phyloP scores from a whole-genome alignment of 176 grass and related monocot species.

The Pontederia crassipes region DNA sequence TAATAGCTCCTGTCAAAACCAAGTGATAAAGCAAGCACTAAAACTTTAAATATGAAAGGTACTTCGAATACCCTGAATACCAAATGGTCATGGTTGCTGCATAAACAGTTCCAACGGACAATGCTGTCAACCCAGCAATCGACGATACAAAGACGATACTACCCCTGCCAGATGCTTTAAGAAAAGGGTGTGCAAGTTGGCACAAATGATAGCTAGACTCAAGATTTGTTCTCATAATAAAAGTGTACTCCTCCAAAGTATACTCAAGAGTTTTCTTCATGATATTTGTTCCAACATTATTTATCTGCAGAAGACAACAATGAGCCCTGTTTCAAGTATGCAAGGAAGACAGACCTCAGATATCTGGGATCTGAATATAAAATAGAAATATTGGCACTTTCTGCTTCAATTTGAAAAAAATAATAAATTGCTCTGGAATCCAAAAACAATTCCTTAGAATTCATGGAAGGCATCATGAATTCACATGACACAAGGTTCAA shows the following conservation, averaged over 20 bases:
- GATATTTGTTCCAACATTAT: constrained; percentile 77
- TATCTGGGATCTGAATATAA: neutral
- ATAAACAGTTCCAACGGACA: constrained; percentile 46
- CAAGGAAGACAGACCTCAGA: neutral
- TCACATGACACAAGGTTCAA: too few relatives aligned
- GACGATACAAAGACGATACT: constrained; percentile 86
- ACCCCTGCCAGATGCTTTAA: constrained; percentile 52
- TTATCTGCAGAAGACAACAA: constrained; percentile 33
- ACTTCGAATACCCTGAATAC: neutral
- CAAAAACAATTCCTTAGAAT: too few relatives aligned
- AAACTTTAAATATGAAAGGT: neutral
- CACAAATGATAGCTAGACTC: constrained; percentile 76
- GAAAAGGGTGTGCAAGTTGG: constrained; percentile 80
- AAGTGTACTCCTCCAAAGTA: constrained; percentile 54
- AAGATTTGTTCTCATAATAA: constrained; percentile 69
- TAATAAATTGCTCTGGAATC: too few relatives aligned
- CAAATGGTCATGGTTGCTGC: constrained; percentile 34
- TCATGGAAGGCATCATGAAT: too few relatives aligned
- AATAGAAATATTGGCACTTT: too few relatives aligned
- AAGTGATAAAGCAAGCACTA: neutral
- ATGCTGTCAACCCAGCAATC: constrained; percentile 23
- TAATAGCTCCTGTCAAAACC: constrained; percentile 53
- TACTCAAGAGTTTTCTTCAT: constrained; percentile 46
- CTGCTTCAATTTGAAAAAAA: too few relatives aligned
- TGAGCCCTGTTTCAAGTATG: neutral